phyloP scores from a whole-genome alignment of 352 stramenopile genomes.

The Thalassiosira livingstoniorum region DNA sequence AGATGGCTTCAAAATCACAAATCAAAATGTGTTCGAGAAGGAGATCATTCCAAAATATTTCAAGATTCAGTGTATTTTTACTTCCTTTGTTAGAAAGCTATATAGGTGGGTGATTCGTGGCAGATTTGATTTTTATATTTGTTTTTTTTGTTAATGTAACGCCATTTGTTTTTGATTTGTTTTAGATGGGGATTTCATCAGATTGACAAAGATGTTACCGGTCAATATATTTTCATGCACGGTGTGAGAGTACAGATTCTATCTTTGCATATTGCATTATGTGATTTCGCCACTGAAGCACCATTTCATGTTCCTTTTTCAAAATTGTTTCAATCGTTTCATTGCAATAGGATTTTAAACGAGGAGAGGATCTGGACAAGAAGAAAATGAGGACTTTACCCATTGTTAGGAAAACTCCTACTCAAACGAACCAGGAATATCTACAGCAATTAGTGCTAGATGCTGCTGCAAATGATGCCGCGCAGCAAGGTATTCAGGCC shows the following conservation, averaged over 20 bases:
- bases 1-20: conserved; percentile 24
- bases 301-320: neutral
- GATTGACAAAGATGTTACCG: conserved; percentile 6
- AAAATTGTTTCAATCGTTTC: too few relatives aligned
- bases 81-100: conserved; percentile 29
- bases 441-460: neutral
- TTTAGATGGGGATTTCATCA: conserved; percentile 28
- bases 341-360: neutral
- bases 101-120: conserved; percentile 27
- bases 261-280: neutral
- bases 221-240: conserved; percentile 17
- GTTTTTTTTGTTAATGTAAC: neutral
- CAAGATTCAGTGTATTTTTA: conserved; percentile 13
- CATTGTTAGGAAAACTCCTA: neutral
- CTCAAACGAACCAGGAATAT: neutral
- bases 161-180: neutral
- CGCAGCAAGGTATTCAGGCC: neutral
- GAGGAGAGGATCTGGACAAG: neutral
- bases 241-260: conserved; percentile 1
- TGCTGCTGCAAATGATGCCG: neutral
- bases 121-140: neutral
- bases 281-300: neutral
- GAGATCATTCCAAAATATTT: conserved; percentile 34
- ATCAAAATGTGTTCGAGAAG: conserved; percentile 43
- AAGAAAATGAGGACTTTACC: neutral